Evolutionary conservation across 495 filamentous ascomycete species (phyloP), one percentile per base, ranked within the genome.

Genomic region (Venustampulla echinocandica): DNA sequence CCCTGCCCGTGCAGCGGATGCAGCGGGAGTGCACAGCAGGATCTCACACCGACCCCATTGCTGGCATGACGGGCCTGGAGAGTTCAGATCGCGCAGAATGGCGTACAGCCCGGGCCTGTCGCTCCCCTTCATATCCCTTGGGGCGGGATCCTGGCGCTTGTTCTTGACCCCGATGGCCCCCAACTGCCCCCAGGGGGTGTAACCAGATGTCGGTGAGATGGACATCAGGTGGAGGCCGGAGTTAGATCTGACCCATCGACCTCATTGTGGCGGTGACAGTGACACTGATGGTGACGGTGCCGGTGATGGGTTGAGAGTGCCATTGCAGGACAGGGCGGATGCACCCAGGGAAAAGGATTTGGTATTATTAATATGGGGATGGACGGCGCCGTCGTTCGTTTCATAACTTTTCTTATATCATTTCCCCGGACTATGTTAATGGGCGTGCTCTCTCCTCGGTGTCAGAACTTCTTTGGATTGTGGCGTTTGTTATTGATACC

Each of bases 31-130:
- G n/a, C n/a, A n/a, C 10, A 22, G 37, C 7, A 40, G 37, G 37
- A 40, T 40, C 37, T 40, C 37, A 40, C 37, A 40, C 37, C 37
- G 37, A 21, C 6, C 27, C 27, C 34, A 37, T 35, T 35, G 18
- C 33, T 35, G 13, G 33, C 33, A 35, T n/a, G n/a, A n/a, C n/a
- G n/a, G n/a, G n/a, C n/a, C n/a, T n/a, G n/a, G n/a, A n/a, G n/a
- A n/a, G n/a, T n/a, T n/a, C n/a, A n/a, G n/a, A n/a, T n/a, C n/a
- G n/a, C n/a, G n/a, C n/a, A n/a, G n/a, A n/a, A n/a, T n/a, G n/a
- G n/a, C n/a, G n/a, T n/a, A n/a, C n/a, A n/a, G n/a, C n/a, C n/a
- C n/a, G n/a, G n/a, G n/a, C n/a, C n/a, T n/a, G n/a, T n/a, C n/a
- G n/a, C n/a, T n/a, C n/a, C n/a, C n/a, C n/a, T n/a, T n/a, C n/a